Base-by-base conservation (phyloP, 129 eudicot species). In the Sambucus nigra region DNA sequence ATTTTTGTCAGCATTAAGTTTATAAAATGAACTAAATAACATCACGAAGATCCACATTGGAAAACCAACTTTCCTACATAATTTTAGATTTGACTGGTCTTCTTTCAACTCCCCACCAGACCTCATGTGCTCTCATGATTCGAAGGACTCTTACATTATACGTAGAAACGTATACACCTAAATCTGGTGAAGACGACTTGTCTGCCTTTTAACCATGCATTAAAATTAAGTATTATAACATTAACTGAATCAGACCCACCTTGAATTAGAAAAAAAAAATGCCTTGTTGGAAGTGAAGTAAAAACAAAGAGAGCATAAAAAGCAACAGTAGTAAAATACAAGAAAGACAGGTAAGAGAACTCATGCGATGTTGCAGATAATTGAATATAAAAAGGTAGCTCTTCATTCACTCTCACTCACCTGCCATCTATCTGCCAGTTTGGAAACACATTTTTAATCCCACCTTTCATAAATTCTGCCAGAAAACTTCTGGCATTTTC, bases 371-470 rank as follows among this genome's bases (percentile, higher is more conserved):
- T 18, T 17, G 5, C 17, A 32, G 23, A 33, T 16, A 25, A 21
- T 59, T 38, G 22, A 25, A 46, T 60, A 59, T 63, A 59, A 46
- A 71, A 52, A 16, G 63, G 18, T 16, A 28, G 47, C 50, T 73
- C 75, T 58, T 70, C 73, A 64, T 67, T 67, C 76, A 69, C 53
- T 74, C 77, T 68, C 84, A 77, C 62, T 66, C 78, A 71, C 69
- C 83, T 72, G 73, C 73, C 65, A 67, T 72, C 82, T 60, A 68
- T 69, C 44, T 72, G 76, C 82, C 87, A 69, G 78, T 72, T 79
- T 54, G 71, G 15, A 68, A 28, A 26, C 63, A 53, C 50, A 59
- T 59, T 78, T 61, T 35, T 58, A 46, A 65, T 65, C 42, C 57
- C 32, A 18, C 56, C 45, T 48, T 70, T 58, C 77, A 78, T 71